A percentile compares a stretch with the other conserved stretches of the same genome.
phyloP scores from a whole-genome alignment of 2,329 filamentous ascomycete species.

The Fusarium hainanense region DNA sequence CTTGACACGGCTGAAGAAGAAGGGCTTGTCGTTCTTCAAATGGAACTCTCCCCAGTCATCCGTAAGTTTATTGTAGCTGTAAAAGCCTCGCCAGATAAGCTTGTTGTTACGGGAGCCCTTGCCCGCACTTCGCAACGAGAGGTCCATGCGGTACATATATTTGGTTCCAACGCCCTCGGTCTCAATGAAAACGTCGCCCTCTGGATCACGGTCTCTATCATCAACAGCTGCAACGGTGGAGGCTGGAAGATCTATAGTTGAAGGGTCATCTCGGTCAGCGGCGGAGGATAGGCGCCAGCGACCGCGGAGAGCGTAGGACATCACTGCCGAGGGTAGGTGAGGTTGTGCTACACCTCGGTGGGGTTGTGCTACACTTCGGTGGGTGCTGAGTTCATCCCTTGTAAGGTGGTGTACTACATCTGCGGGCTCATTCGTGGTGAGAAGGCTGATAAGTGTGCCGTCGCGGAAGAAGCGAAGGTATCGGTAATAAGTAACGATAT shows the following conservation, averaged over 20 bases:
- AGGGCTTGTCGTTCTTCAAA: slow-evolving; percentile 71
- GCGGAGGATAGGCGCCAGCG: slow-evolving; percentile 62
- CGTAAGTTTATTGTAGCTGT: slow-evolving; percentile 88
- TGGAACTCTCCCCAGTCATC: slow-evolving; percentile 90
- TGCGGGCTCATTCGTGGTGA: slow-evolving; percentile 83
- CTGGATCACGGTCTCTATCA: slow-evolving; percentile 50
- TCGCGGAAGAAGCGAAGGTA: slow-evolving; percentile 96
- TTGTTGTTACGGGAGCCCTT: slow-evolving; percentile 82
- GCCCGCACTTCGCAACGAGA: slow-evolving; percentile 74
- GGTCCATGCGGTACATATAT: slow-evolving; percentile 86
- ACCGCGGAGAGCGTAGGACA: slow-evolving; percentile 74
- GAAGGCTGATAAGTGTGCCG: slow-evolving; percentile 82
- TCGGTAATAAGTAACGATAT: slow-evolving; percentile 97
- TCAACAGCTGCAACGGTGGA: background rate
- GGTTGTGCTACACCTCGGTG: slow-evolving; percentile 52
- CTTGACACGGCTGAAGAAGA: slow-evolving; percentile 74
- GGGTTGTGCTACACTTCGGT: slow-evolving; percentile 50
- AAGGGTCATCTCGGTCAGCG: slow-evolving; percentile 47
- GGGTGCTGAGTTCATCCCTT: slow-evolving; percentile 70
- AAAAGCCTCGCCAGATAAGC: slow-evolving; percentile 87
- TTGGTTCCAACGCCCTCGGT: slow-evolving; percentile 83
- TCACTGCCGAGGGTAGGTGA: slow-evolving; percentile 60
- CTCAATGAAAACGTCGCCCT: slow-evolving; percentile 82
- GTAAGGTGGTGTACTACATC: slow-evolving; percentile 89
- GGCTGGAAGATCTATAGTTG: slow-evolving; percentile 10